These are phyloP conservation scores for Boletus speciosus DNA, from an alignment of 768 basidiomycete genomes.

Conservation along the genomic window DNA sequence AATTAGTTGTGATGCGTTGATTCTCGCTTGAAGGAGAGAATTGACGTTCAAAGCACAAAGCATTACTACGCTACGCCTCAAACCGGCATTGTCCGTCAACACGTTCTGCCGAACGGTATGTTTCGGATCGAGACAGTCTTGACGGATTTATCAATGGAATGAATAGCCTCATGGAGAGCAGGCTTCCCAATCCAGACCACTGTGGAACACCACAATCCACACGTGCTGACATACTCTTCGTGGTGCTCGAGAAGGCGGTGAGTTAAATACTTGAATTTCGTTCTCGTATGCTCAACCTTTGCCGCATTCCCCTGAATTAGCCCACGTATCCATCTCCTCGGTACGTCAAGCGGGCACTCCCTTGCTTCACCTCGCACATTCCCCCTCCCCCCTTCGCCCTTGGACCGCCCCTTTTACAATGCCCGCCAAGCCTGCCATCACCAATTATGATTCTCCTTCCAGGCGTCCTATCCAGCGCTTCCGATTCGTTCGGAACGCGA, in stretches of 20 bases:
- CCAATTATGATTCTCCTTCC: slow-evolving; percentile 4
- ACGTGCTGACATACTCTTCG: slow-evolving; percentile 5
- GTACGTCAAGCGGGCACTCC: background rate
- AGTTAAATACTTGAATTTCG: slow-evolving; percentile 23
- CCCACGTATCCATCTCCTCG: slow-evolving; percentile 5
- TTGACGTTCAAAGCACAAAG: background rate
- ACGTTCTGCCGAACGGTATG: slow-evolving; percentile 7
- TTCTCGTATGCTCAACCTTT: background rate
- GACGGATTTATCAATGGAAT: slow-evolving; percentile 9
- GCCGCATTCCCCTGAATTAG: background rate
- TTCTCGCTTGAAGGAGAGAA: no score
- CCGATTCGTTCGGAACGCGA: slow-evolving; percentile 12
- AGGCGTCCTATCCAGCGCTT: slow-evolving; percentile 6
- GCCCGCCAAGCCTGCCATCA: slow-evolving; percentile 6
- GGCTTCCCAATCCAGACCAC: slow-evolving; percentile 13
- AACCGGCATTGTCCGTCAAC: slow-evolving; percentile 16
- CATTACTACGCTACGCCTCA: background rate
- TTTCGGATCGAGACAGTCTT: slow-evolving; percentile 8
- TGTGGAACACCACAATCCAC: slow-evolving; percentile 24
- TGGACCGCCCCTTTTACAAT: slow-evolving; percentile 5
- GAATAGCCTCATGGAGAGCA: slow-evolving; percentile 14
- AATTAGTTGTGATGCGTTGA: no score
- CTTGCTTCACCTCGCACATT: background rate
- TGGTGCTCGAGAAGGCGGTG: slow-evolving; percentile 5
- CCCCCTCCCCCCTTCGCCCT: background rate